Evolutionary conservation across 805 yeast genomes (phyloP).

Genomic region (Phaffomyces opuntiae): DNA sequence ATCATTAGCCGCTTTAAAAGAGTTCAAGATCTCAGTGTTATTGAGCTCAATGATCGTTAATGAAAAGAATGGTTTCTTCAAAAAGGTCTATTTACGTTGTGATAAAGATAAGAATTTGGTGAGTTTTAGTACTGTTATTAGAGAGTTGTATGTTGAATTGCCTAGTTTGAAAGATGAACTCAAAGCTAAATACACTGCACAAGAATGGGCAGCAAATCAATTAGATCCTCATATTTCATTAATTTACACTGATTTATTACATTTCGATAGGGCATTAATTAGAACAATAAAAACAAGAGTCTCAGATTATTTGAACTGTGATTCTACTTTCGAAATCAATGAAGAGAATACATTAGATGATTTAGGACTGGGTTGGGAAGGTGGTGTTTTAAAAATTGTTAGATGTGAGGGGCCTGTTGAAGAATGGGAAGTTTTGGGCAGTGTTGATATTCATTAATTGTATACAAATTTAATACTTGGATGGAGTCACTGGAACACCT

Average conservation of each 20-base stretch:
- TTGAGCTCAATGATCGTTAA: constrained; percentile 14
- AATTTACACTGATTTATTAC: constrained; percentile 57
- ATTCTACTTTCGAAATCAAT: constrained; percentile 9
- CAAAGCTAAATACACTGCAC: constrained; percentile 38
- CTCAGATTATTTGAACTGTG: constrained; percentile 49
- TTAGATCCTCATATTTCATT: constrained; percentile 71
- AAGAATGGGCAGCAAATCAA: constrained; percentile 48
- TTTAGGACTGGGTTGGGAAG: constrained; percentile 48
- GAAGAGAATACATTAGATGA: constrained; percentile 17
- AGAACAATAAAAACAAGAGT: constrained; percentile 58
- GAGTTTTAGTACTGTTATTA: constrained; percentile 38
- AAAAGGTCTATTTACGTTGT: constrained; percentile 18
- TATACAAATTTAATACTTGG: constrained; percentile 14
- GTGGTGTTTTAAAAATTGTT: constrained; percentile 55
- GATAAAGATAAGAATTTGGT: constrained; percentile 19
- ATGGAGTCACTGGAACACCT: constrained; percentile 38
- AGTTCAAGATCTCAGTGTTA: constrained; percentile 7
- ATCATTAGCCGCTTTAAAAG: constrained; percentile 45
- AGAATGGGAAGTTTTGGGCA: constrained; percentile 61
- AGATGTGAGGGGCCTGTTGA: constrained; percentile 65
- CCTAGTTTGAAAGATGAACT: constrained; percentile 26
- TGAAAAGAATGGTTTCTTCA: constrained; percentile 16
- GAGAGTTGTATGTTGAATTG: constrained; percentile 48
- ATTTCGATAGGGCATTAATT: constrained; percentile 60
- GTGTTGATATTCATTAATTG: constrained; percentile 26